Evolutionary conservation across 495 filamentous ascomycete genomes (phyloP).

Genomic region (Viridothelium virens): DNA sequence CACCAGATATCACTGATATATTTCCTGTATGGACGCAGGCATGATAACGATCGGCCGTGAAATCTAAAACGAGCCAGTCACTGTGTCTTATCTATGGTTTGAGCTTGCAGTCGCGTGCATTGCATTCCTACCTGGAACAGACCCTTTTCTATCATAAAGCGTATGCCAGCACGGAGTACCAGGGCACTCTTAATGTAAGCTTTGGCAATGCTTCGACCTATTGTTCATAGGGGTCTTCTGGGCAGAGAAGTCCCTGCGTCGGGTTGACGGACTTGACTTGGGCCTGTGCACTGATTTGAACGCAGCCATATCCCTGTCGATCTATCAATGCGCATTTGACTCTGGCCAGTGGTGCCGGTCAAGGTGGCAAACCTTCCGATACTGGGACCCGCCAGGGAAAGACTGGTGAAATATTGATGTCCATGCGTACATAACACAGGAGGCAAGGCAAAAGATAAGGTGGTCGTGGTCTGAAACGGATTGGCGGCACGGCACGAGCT

Average conservation of each 20-base stretch:
- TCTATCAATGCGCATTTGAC: neutral
- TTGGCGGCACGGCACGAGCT: neutral
- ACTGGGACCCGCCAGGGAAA: too few relatives aligned
- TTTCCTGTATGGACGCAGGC: too few relatives aligned
- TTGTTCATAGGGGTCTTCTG: neutral
- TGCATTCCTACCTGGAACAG: too few relatives aligned
- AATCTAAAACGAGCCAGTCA: too few relatives aligned
- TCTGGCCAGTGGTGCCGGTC: too few relatives aligned
- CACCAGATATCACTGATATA: too few relatives aligned
- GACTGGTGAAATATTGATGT: too few relatives aligned
- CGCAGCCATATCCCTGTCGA: neutral
- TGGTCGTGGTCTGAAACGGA: neutral
- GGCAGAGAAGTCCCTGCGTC: neutral
- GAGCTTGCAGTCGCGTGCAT: too few relatives aligned
- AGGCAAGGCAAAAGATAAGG: neutral
- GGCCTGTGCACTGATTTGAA: neutral
- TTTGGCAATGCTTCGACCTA: neutral
- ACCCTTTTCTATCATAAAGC: too few relatives aligned
- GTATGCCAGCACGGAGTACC: neutral
- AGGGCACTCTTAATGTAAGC: neutral
- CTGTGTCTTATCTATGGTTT: too few relatives aligned
- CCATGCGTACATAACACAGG: neutral
- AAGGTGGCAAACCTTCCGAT: neutral
- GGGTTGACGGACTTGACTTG: neutral
- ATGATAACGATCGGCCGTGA: too few relatives aligned